Evolutionary conservation across 2,329 filamentous ascomycete species (phyloP).

Genomic region (Cladobotryum protrusum): DNA sequence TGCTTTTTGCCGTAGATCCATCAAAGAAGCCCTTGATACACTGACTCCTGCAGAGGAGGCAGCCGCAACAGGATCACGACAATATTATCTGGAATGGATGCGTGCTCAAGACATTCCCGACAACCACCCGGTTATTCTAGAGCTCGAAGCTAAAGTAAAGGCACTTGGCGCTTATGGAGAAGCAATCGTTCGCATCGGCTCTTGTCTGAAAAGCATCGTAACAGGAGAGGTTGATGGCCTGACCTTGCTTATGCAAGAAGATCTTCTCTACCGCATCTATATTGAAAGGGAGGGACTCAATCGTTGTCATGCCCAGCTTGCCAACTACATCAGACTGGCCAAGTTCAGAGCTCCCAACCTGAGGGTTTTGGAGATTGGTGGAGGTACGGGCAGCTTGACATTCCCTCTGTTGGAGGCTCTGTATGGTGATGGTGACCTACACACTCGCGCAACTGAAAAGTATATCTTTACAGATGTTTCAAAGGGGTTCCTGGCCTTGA

Average conservation of each 20-base stretch:
- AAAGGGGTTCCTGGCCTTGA: constrained; percentile 17
- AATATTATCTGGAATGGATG: constrained; percentile 5
- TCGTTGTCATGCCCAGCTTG: constrained; percentile 7
- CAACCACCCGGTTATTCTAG: not conserved
- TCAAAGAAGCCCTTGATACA: constrained; percentile 4
- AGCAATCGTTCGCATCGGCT: constrained; percentile 3
- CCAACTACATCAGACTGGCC: constrained; percentile 10
- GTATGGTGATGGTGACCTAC: constrained; percentile 12
- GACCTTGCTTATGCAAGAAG: not conserved
- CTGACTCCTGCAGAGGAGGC: constrained; percentile 2
- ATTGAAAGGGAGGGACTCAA: constrained; percentile 6
- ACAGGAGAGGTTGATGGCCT: not conserved
- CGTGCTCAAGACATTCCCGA: not conserved
- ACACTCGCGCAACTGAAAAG: constrained; percentile 15
- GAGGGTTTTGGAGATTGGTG: constrained; percentile 33
- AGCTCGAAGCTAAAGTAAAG: not conserved
- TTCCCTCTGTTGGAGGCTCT: constrained; percentile 18
- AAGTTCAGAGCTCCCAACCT: constrained; percentile 28
- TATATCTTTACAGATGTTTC: constrained; percentile 35
- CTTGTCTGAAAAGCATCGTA: constrained; percentile 1
- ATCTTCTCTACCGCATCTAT: not conserved
- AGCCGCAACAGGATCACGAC: not conserved
- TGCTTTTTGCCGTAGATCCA: constrained; percentile 1
- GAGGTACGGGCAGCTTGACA: constrained; percentile 29
- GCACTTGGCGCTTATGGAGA: not conserved